Evolutionary conservation across 306 rosid genomes (phyloP), one percentile per base, ranked within the genome.

Genomic region (Trifolium repens): DNA sequence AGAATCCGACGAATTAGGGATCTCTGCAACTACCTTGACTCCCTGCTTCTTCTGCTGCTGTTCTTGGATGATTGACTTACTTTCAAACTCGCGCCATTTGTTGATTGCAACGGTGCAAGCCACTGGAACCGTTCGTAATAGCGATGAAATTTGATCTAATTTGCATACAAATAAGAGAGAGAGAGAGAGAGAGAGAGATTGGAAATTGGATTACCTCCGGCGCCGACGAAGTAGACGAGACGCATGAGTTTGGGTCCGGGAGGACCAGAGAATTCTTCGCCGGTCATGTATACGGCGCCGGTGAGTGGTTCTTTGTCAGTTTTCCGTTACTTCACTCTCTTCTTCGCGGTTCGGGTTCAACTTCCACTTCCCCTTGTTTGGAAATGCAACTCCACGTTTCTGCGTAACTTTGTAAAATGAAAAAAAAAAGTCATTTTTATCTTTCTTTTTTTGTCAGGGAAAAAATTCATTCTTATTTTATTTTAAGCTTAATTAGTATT

Each of bases 191-290:
- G 50, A 44, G 50, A 26, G 44, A 12, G 17, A 76, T 39, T 43
- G 67, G 77, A 50, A 68, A 72, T n/a, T 54, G 66, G 81, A 77
- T 71, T 87, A 94, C 98, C 88, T 85, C 75, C 98, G 27, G 96
- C 97, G 63, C 97, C 96, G 78, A 87, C 75, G 79, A 91, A 90
- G 69, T 59, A 91, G 39, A 91, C 69, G 10, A 91, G 74, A 57
- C 93, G 96, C 43, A 75, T 54, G 70, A 87, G 55, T 86, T 94
- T 94, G n/a, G 97, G 97, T 35, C 93, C 96, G 5, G 96, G 79
- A n/a, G 98, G 98, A 8, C 98, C 97, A 0, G 88, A 61, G 2
- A 71, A 30, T 84, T 90, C 97, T 83, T 94, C 98, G 58, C 96
- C 91, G 49, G 84, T 84, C 98, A 94, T 90, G 22, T 54, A 62